A percentile compares a stretch with the other conserved stretches of the same genome.
phyloP scores from a whole-genome alignment of 1,139 yeast species.

The Geotrichum phurueaensis region DNA sequence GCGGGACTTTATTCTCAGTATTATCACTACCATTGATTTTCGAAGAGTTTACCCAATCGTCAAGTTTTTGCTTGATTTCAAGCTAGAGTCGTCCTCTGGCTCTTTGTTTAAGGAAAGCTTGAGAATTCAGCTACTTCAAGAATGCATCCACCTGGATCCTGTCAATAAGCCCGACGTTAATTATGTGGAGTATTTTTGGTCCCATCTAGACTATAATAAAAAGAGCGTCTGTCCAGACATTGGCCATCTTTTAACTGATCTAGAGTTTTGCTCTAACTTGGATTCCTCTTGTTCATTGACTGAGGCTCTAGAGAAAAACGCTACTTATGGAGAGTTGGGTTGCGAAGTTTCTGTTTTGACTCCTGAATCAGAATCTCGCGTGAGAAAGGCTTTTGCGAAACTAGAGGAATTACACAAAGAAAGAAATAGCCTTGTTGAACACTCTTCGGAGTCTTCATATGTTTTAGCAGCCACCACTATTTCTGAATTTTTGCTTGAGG shows the following conservation, averaged over 20 bases:
- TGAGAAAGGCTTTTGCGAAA: constrained; percentile 40
- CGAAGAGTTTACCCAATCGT: constrained; percentile 60
- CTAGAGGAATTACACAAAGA: constrained; percentile 43
- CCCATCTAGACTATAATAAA: constrained; percentile 56
- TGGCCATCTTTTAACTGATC: constrained; percentile 56
- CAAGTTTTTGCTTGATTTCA: constrained; percentile 43
- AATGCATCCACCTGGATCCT: constrained; percentile 47
- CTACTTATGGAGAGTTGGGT: constrained; percentile 36
- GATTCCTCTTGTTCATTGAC: constrained; percentile 44
- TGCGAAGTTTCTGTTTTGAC: constrained; percentile 31
- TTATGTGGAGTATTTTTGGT: constrained; percentile 38
- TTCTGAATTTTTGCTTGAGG: constrained; percentile 25
- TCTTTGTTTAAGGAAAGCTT: constrained; percentile 67
- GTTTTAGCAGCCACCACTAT: constrained; percentile 37
- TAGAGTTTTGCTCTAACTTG: constrained; percentile 49
- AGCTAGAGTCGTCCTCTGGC: constrained; percentile 43
- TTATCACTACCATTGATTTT: constrained; percentile 35
- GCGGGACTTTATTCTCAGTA: constrained; percentile 72
- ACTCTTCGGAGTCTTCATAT: constrained; percentile 25
- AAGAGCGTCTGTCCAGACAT: constrained; percentile 69
- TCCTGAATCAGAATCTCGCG: constrained; percentile 27
- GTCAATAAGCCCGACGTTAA: constrained; percentile 32
- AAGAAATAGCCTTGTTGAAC: constrained; percentile 6
- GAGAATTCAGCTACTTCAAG: constrained; percentile 51
- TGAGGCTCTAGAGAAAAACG: constrained; percentile 41